A percentile compares a stretch with the other conserved stretches of the same genome.
These are phyloP conservation scores for Haplosporangium sp. DNA, from an alignment of 371 early-diverging fungal species.

Conservation along the genomic window DNA sequence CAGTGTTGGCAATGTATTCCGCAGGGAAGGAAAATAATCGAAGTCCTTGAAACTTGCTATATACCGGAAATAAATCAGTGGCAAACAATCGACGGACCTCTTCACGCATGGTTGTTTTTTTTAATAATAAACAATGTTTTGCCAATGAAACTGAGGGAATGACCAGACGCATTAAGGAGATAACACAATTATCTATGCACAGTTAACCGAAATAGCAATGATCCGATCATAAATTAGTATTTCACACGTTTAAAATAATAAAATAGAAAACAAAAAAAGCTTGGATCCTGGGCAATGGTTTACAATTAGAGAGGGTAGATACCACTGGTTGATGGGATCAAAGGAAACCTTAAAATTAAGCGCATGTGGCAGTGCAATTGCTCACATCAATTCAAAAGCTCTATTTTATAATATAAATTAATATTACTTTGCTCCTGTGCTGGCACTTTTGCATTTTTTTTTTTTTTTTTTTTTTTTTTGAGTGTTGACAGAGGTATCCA, in stretches of 20 bases:
- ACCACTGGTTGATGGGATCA: conserved; percentile 1
- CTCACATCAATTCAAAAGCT: conserved; percentile 9
- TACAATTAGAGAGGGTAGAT: conserved; percentile 6
- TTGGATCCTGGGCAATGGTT: not conserved
- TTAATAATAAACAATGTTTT: not conserved
- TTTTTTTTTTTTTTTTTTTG: not conserved
- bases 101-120: not conserved
- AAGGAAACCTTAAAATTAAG: conserved; percentile 12
- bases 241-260: conserved; percentile 1
- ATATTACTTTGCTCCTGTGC: conserved; percentile 10
- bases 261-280: conserved; percentile 2
- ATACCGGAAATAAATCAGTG: not conserved
- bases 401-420: not conserved
- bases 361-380: conserved; percentile 27
- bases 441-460: not conserved
- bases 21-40: conserved; percentile 9
- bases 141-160: not conserved
- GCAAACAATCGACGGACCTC: not conserved
- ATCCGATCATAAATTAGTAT: conserved; percentile 1
- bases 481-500: too few species aligned
- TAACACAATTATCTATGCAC: not conserved
- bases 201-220: conserved; percentile 19
- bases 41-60: not conserved
- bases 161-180: too few species aligned
- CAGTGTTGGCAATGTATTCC: conserved; percentile 7